These are phyloP conservation scores for Penicillium odoratum DNA, from an alignment of 495 filamentous ascomycete genomes.

Conservation along the genomic window DNA sequence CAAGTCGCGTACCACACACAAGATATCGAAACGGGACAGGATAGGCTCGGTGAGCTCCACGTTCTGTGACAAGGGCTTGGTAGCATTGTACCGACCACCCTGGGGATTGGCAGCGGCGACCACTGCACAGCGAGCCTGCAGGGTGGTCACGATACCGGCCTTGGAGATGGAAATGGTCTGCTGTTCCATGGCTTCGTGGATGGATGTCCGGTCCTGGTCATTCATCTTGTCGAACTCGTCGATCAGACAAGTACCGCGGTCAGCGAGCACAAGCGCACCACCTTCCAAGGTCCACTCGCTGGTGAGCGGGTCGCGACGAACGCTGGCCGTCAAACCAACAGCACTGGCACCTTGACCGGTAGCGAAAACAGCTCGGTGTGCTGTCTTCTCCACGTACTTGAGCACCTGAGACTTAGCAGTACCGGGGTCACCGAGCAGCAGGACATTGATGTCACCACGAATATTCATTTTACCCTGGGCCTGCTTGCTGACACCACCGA, in stretches of 20 bases:
- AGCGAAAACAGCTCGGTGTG: constrained; percentile 95
- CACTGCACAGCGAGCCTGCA: constrained; percentile 97
- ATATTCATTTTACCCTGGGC: constrained; percentile 85
- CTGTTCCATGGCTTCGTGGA: constrained; percentile 99
- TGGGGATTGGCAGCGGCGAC: constrained; percentile 97
- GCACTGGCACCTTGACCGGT: constrained; percentile 97
- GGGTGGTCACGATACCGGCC: constrained; percentile 95
- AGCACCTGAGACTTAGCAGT: constrained; percentile 98
- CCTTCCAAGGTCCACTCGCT: constrained; percentile 98
- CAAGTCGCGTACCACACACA: constrained; percentile 94
- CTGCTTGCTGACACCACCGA: constrained; percentile 91
- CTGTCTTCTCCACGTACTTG: constrained; percentile 97
- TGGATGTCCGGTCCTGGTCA: constrained; percentile 95
- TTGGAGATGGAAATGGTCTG: constrained; percentile 99
- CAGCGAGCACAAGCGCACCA: constrained; percentile 92
- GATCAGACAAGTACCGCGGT: constrained; percentile 93
- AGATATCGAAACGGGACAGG: constrained; percentile 96
- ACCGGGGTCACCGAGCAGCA: constrained; percentile 95
- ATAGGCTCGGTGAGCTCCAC: constrained; percentile 98
- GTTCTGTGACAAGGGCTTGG: constrained; percentile 91
- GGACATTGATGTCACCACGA: constrained; percentile 96
- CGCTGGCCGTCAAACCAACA: constrained; percentile 96
- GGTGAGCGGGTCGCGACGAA: constrained; percentile 93
- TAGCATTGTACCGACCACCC: constrained; percentile 95
- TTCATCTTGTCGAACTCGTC: constrained; percentile 99